phyloP scores from a whole-genome alignment of 805 yeast genomes.

The Candida alai region DNA sequence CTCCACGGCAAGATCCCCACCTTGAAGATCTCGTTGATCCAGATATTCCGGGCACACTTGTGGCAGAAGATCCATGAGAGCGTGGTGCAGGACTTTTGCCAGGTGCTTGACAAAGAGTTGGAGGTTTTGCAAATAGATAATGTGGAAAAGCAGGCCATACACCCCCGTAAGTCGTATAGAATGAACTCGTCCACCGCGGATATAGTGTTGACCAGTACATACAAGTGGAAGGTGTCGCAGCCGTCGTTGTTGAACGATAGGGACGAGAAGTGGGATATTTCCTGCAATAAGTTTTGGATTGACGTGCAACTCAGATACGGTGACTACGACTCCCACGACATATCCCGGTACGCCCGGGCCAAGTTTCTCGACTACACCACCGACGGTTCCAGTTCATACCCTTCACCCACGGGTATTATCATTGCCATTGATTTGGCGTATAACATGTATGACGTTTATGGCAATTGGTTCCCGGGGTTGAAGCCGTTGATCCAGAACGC shows the following conservation, averaged over 20 bases:
- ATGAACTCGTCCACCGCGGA: slow-evolving; percentile 97
- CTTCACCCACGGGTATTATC: slow-evolving; percentile 89
- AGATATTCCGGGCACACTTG: slow-evolving; percentile 93
- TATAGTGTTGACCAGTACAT: slow-evolving; percentile 67
- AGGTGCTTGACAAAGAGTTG: slow-evolving; percentile 82
- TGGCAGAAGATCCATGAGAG: slow-evolving; percentile 99
- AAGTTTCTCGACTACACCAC: slow-evolving; percentile 90
- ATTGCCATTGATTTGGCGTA: slow-evolving; percentile 91
- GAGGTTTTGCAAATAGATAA: slow-evolving; percentile 78
- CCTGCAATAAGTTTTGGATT: slow-evolving; percentile 79
- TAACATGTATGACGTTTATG: slow-evolving; percentile 94
- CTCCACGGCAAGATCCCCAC: slow-evolving; percentile 98
- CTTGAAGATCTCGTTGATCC: slow-evolving; percentile 88
- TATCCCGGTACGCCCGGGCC: slow-evolving; percentile 87
- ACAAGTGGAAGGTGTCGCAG: slow-evolving; percentile 76
- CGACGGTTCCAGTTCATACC: slow-evolving; percentile 80
- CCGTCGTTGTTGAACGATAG: slow-evolving; percentile 79
- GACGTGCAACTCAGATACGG: slow-evolving; percentile 95
- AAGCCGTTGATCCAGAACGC: slow-evolving; percentile 88
- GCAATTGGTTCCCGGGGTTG: slow-evolving; percentile 96
- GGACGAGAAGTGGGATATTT: slow-evolving; percentile 54
- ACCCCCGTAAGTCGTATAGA: slow-evolving; percentile 94
- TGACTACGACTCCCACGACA: slow-evolving; percentile 96
- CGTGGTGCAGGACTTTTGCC: slow-evolving; percentile 88
- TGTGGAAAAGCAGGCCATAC: slow-evolving; percentile 89